Evolutionary conservation across 1,284 basidiomycete genomes (phyloP).

Genomic region (Uromyces viciae-fabae): DNA sequence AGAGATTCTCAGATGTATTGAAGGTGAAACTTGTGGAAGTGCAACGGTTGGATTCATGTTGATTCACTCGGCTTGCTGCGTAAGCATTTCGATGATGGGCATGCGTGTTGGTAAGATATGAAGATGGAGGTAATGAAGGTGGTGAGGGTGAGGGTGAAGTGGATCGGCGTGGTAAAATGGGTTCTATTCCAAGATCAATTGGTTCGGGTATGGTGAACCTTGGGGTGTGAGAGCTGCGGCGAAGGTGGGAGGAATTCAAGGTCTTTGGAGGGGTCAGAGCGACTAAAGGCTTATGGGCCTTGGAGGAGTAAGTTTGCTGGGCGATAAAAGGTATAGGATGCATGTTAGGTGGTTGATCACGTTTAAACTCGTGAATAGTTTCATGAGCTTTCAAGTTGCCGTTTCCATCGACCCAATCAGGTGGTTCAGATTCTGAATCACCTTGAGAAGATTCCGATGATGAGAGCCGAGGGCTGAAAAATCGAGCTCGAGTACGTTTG

Average conservation of each 20-base stretch:
- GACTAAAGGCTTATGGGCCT: not conserved
- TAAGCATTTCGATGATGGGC: not conserved
- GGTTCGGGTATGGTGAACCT: slow-evolving; percentile 38
- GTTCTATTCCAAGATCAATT: slow-evolving; percentile 23
- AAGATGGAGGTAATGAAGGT: slow-evolving; percentile 1
- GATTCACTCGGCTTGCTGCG: not conserved
- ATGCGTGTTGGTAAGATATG: not conserved
- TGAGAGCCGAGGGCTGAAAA: slow-evolving; percentile 22
- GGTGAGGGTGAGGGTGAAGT: slow-evolving; percentile 34
- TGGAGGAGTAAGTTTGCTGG: not conserved
- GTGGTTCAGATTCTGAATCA: not conserved
- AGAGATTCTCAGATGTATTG: slow-evolving; percentile 8
- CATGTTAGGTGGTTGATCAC: slow-evolving; percentile 18
- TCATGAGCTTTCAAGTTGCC: slow-evolving; percentile 15
- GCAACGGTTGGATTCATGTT: not conserved
- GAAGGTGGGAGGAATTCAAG: not conserved
- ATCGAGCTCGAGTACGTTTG: slow-evolving; percentile 22
- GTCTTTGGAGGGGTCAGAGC: not conserved
- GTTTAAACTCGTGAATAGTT: slow-evolving; percentile 35
- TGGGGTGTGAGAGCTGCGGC: slow-evolving; percentile 2
- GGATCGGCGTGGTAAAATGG: slow-evolving; percentile 31
- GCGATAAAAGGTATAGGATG: not conserved
- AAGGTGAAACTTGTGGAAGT: slow-evolving; percentile 8
- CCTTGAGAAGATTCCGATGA: not conserved
- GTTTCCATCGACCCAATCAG: slow-evolving; percentile 11